phyloP scores from a whole-genome alignment of 345 rosid species.

The Eucalyptus tenuipes region DNA sequence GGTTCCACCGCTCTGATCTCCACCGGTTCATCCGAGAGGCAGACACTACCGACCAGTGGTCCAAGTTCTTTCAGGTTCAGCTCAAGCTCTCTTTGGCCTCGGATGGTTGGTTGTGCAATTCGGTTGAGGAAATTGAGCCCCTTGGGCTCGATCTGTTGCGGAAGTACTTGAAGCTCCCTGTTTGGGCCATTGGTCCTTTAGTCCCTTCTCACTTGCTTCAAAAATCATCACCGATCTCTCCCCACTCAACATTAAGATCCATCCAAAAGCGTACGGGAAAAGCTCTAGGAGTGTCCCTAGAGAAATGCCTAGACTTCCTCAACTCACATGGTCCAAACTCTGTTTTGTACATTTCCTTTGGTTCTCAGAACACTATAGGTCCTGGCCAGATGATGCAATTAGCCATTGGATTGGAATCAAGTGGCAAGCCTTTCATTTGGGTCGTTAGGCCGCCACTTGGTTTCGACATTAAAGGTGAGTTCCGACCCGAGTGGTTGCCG shows the following conservation, averaged over 20 bases:
- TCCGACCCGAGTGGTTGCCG: constrained; percentile 30
- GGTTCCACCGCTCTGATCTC: constrained; percentile 23
- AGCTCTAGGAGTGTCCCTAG: constrained; percentile 7
- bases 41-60: constrained; percentile 27
- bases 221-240: not conserved
- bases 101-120: constrained; percentile 23
- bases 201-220: constrained; percentile 11
- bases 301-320: constrained; percentile 27
- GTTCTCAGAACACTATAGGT: constrained; percentile 36
- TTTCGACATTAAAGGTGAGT: constrained; percentile 17
- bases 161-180: constrained; percentile 11
- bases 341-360: constrained; percentile 36
- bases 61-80: constrained; percentile 21
- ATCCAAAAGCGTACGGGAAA: constrained; percentile 2
- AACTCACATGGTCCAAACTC: constrained; percentile 4
- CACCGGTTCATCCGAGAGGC: constrained; percentile 13
- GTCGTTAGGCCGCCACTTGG: constrained; percentile 12
- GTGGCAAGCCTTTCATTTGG: constrained; percentile 30
- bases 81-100: constrained; percentile 7
- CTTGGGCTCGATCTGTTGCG: constrained; percentile 13
- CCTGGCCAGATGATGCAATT: constrained; percentile 33
- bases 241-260: not conserved
- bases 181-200: constrained; percentile 34
- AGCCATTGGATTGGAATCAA: constrained; percentile 27
- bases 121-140: constrained; percentile 27